Conservation (phyloP, 2,329 filamentous ascomycete genomes). For the Balansia obtecta region DNA sequence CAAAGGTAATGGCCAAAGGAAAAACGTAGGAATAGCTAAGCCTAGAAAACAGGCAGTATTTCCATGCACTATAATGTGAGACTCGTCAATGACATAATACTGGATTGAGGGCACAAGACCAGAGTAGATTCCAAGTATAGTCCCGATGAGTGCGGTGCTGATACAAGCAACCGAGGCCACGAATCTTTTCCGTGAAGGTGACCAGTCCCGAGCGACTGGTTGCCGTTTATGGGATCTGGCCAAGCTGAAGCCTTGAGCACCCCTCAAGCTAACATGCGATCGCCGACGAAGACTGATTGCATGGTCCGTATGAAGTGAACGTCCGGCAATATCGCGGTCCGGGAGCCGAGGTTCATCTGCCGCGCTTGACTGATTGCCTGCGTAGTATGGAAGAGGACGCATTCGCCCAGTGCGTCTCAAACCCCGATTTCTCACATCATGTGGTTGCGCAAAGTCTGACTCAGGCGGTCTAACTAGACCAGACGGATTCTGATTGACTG, state of each 20-base stretch:
- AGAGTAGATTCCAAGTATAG: conserved; percentile 63
- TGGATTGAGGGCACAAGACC: conserved; percentile 70
- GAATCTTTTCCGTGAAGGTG: conserved; percentile 51
- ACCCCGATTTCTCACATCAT: not conserved
- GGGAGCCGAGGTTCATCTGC: conserved; percentile 14
- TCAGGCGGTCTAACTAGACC: no score
- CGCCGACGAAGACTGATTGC: conserved; percentile 34
- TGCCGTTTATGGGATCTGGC: conserved; percentile 43
- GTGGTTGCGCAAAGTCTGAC: not conserved
- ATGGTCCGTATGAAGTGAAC: conserved; percentile 16
- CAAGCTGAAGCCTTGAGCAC: conserved; percentile 37
- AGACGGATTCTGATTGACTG: not conserved
- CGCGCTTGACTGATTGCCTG: not conserved
- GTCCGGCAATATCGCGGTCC: conserved; percentile 13
- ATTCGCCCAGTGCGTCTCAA: conserved; percentile 1
- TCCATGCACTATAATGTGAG: conserved; percentile 56
- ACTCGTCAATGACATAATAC: conserved; percentile 59
- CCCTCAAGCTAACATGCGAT: conserved; percentile 41
- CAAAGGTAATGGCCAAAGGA: conserved; percentile 63
- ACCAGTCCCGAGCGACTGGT: conserved; percentile 63
- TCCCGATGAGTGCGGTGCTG: conserved; percentile 59
- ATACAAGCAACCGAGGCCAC: conserved; percentile 57
- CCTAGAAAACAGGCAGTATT: conserved; percentile 64
- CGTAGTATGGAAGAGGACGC: not conserved
- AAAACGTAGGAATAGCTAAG: conserved; percentile 54